Evolutionary conservation across 495 filamentous ascomycete genomes (phyloP).

Genomic region (Neurospora terricola): DNA sequence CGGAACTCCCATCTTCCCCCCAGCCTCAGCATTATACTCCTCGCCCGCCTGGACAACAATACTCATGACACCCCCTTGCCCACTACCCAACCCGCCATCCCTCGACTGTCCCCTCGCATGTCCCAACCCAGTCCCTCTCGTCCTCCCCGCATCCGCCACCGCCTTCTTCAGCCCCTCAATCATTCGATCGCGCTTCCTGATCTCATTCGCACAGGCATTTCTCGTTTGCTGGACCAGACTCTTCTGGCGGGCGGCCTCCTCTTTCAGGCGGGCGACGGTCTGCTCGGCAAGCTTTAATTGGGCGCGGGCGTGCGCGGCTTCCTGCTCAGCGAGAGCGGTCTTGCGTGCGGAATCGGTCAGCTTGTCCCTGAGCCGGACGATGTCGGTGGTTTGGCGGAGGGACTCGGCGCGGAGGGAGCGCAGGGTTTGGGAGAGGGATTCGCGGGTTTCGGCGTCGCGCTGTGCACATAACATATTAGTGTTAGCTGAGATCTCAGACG

Average conservation of each 20-base stretch:
- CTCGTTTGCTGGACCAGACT: slow-evolving; percentile 69
- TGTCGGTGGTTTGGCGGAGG: slow-evolving; percentile 53
- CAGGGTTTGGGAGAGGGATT: slow-evolving; percentile 69
- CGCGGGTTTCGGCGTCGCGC: slow-evolving; percentile 82
- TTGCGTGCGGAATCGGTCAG: slow-evolving; percentile 63
- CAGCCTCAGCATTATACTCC: neutral
- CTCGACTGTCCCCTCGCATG: neutral
- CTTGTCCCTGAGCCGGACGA: slow-evolving; percentile 54
- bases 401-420: slow-evolving; percentile 62
- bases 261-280: slow-evolving; percentile 57
- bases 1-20: slow-evolving; percentile 16
- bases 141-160: slow-evolving; percentile 38
- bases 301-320: slow-evolving; percentile 56
- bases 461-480: slow-evolving; percentile 25
- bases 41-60: slow-evolving; percentile 34
- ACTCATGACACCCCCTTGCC: slow-evolving; percentile 40
- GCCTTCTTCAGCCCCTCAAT: slow-evolving; percentile 82
- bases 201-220: slow-evolving; percentile 79
- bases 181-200: slow-evolving; percentile 83
- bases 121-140: slow-evolving; percentile 33
- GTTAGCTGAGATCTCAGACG: too few relatives aligned
- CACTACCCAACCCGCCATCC: neutral
- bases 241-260: slow-evolving; percentile 72
- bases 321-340: slow-evolving; percentile 61
- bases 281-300: slow-evolving; percentile 64